Conservation (phyloP, 2,329 filamentous ascomycete species). For the Rhinocladiella mackenziei region DNA sequence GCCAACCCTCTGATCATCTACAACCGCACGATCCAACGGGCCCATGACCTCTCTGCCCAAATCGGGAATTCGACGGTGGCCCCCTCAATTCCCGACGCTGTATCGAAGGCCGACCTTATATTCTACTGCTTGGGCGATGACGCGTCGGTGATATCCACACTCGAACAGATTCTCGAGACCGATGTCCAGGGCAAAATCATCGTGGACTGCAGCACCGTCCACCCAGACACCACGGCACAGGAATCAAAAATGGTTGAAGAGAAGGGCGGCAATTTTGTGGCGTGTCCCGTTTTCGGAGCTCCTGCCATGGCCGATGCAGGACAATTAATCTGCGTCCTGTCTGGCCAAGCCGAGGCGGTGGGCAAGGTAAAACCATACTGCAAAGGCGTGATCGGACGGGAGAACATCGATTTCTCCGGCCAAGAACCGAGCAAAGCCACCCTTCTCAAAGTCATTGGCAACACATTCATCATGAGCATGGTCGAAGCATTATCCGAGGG, state of each 20-base stretch:
- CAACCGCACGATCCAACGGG: constrained; percentile 49
- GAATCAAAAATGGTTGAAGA: constrained; percentile 56
- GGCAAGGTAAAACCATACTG: constrained; percentile 66
- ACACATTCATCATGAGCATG: constrained; percentile 81
- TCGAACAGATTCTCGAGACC: constrained; percentile 54
- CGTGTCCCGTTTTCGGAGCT: constrained; percentile 54
- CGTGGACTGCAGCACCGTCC: constrained; percentile 82
- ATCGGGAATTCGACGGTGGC: constrained; percentile 59
- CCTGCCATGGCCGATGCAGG: constrained; percentile 57
- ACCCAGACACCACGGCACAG: constrained; percentile 72
- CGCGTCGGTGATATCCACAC: constrained; percentile 61
- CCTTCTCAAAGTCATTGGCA: constrained; percentile 76
- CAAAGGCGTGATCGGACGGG: constrained; percentile 66
- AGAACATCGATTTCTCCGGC: constrained; percentile 66
- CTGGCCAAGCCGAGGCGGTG: constrained; percentile 59
- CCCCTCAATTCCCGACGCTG: constrained; percentile 61
- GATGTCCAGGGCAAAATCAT: constrained; percentile 69
- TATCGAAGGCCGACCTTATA: constrained; percentile 68
- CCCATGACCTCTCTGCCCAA: constrained; percentile 50
- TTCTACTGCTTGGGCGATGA: constrained; percentile 80
- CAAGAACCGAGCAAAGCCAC: constrained; percentile 66
- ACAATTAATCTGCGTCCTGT: constrained; percentile 67
- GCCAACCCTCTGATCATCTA: constrained; percentile 69
- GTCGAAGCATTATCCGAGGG: constrained; percentile 75
- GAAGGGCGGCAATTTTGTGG: constrained; percentile 69